Percentiles rank a stretch among this genome's conserved stretches.
Conservation (phyloP, 2,329 filamentous ascomycete genomes). For the Graphium sp. region DNA sequence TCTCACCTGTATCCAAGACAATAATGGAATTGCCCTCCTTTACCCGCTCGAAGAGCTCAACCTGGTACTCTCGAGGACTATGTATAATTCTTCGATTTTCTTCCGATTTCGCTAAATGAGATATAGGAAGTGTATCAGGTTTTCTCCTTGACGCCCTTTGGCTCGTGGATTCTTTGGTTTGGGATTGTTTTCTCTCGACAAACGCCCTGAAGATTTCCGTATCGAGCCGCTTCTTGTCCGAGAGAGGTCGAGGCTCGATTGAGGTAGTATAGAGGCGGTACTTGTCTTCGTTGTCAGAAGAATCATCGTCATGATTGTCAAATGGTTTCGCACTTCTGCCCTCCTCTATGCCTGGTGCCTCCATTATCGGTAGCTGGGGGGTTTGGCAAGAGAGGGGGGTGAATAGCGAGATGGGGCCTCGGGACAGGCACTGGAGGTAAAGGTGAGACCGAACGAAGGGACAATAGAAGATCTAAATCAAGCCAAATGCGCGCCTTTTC, state of each 20-base stretch:
- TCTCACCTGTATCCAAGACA: slow-evolving; percentile 70
- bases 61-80: slow-evolving; percentile 75
- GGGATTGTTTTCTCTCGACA: slow-evolving; percentile 13
- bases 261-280: slow-evolving; percentile 13
- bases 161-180: not conserved
- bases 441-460: no score
- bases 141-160: slow-evolving; percentile 1
- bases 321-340: no score
- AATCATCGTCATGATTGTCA: no score
- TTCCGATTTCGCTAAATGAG: slow-evolving; percentile 12
- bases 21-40: slow-evolving; percentile 79
- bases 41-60: slow-evolving; percentile 78
- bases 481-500: no score
- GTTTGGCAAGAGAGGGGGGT: no score
- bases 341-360: no score
- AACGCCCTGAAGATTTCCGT: slow-evolving; percentile 29
- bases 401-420: no score
- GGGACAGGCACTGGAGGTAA: no score
- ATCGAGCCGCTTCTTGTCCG: slow-evolving; percentile 30
- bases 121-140: slow-evolving; percentile 4
- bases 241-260: slow-evolving; percentile 17
- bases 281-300: slow-evolving; percentile 11
- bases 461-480: no score
- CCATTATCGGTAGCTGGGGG: no score
- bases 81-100: slow-evolving; percentile 45